Evolutionary conservation across 2,329 filamentous ascomycete species (phyloP).

Genomic region (Trichoderma pleuroti): DNA sequence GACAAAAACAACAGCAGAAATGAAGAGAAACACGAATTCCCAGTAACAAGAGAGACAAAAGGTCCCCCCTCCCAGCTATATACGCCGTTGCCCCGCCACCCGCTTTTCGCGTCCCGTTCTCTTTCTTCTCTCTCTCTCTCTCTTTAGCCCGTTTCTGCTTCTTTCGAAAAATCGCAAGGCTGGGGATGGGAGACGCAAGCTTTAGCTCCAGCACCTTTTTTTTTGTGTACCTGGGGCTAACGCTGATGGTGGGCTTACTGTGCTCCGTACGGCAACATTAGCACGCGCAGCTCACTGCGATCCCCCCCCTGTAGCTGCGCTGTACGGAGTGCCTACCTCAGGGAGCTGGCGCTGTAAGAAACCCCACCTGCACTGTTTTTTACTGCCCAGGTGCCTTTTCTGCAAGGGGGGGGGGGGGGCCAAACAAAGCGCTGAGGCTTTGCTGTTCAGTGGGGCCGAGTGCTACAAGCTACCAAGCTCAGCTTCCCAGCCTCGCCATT

Average conservation of each 20-base stretch:
- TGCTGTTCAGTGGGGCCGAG: background rate
- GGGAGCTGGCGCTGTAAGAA: background rate
- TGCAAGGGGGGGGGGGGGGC: too few species aligned
- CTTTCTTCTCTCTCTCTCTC: background rate
- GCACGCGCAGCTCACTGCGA: background rate
- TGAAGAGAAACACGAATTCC: background rate
- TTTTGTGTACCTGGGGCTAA: constrained; percentile 5
- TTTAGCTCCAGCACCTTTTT: background rate
- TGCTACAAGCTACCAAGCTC: background rate
- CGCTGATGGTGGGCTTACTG: constrained; percentile 8
- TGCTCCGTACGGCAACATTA: background rate
- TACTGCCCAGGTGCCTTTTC: too few species aligned
- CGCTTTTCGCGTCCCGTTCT: constrained; percentile 27
- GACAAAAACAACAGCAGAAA: constrained; percentile 14
- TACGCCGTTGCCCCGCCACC: constrained; percentile 50
- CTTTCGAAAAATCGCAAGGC: constrained; percentile 32
- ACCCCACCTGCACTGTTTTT: background rate
- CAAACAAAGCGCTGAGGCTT: background rate
- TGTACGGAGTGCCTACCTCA: too few species aligned
- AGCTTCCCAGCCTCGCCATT: constrained; percentile 6
- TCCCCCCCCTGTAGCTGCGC: background rate
- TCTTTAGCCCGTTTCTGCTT: background rate
- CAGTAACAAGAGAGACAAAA: background rate
- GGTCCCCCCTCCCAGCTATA: constrained; percentile 27
- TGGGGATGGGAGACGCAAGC: constrained; percentile 24